Conservation (phyloP, 139 green algal genomes). For the Chlorella sp. region DNA sequence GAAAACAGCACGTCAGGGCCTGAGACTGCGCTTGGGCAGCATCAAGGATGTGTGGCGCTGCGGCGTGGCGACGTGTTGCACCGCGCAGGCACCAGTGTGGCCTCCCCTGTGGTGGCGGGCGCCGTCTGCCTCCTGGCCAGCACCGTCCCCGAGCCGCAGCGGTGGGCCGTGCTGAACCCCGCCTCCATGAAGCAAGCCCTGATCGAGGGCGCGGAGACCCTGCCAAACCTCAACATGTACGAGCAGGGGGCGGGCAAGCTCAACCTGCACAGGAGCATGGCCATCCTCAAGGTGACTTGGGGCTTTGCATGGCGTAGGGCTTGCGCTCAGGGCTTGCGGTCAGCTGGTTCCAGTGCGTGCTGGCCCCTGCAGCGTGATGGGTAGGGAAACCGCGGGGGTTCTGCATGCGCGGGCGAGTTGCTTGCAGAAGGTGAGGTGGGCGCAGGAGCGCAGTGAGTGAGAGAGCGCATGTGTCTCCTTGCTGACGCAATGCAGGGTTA, state of each 20-base stretch:
- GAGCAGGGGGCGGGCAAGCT: slow-evolving; percentile 55
- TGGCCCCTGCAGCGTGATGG: no score
- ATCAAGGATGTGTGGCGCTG: no score
- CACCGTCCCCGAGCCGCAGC: slow-evolving; percentile 62
- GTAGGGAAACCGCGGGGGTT: no score
- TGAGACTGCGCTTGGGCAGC: no score
- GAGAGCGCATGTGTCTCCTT: not conserved
- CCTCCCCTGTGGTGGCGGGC: slow-evolving; percentile 94
- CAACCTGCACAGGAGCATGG: slow-evolving; percentile 56
- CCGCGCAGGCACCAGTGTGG: slow-evolving; percentile 89
- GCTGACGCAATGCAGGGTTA: slow-evolving; percentile 47
- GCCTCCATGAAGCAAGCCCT: slow-evolving; percentile 96
- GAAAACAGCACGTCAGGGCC: no score
- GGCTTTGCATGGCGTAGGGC: no score
- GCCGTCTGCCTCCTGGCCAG: slow-evolving; percentile 86
- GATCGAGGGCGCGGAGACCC: slow-evolving; percentile 78
- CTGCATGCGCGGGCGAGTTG: not conserved
- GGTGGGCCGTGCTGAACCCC: slow-evolving; percentile 90
- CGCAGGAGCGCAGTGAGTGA: not conserved
- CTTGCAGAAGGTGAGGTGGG: not conserved
- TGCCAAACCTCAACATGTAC: slow-evolving; percentile 73
- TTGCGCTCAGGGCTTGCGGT: no score
- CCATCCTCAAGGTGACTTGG: slow-evolving; percentile 33
- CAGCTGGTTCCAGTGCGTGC: no score
- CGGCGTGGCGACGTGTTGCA: no score